Percentiles rank a stretch among this genome's conserved stretches.
Evolutionary conservation across 176 grass and related monocot species (phyloP).

Genomic region (Eragrostis curvula): DNA sequence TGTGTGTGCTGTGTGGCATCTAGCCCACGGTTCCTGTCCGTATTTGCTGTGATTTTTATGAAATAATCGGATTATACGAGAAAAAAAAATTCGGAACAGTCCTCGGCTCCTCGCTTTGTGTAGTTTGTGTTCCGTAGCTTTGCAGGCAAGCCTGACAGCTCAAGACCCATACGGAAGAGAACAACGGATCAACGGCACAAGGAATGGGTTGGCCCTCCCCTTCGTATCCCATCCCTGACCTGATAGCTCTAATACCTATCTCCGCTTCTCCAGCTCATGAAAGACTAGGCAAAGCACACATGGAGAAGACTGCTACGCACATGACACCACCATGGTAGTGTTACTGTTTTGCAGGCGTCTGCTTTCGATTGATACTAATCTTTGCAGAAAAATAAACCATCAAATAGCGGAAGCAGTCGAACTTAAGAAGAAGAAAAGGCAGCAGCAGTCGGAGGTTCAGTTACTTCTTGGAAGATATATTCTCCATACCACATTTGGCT

Average conservation of each 20-base stretch:
- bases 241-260: not conserved
- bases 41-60: not conserved
- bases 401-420: not conserved
- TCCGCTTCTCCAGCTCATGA: not conserved
- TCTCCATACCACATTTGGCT: conserved; percentile 9
- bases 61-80: not conserved
- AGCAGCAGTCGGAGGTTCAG: not conserved
- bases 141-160: not conserved
- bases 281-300: not conserved
- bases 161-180: conserved; percentile 26
- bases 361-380: not conserved
- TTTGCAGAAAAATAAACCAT: not conserved
- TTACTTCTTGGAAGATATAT: not conserved
- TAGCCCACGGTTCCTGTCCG: not conserved
- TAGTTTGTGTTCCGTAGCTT: too few relatives aligned
- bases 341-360: not conserved
- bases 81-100: too few relatives aligned
- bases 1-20: too few relatives aligned
- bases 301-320: conserved; percentile 6
- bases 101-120: too few relatives aligned
- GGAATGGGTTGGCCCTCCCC: conserved; percentile 33
- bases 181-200: not conserved
- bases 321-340: not conserved
- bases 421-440: not conserved
- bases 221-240: not conserved